These are phyloP conservation scores for Arbutus unedo DNA, from an alignment of 148 eudicot genomes.

Conservation along the genomic window DNA sequence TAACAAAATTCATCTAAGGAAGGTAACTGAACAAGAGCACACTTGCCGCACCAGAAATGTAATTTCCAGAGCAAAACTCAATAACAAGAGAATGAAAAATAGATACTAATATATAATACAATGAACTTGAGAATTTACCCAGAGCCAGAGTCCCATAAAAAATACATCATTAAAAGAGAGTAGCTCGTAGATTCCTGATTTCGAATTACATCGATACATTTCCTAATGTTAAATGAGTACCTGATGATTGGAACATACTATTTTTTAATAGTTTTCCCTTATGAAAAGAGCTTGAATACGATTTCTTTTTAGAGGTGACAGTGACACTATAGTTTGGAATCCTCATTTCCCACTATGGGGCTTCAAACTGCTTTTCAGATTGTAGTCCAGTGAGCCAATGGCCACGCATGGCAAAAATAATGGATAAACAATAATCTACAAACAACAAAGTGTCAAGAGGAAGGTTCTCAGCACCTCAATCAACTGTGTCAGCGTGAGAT, in stretches of 20 bases:
- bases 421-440: neutral
- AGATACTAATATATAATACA: neutral
- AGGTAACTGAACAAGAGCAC: neutral
- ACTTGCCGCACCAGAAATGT: neutral
- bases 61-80: neutral
- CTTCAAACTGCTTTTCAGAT: neutral
- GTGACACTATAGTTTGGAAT: neutral
- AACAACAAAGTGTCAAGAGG: neutral
- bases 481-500: neutral
- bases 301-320: neutral
- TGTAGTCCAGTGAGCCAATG: neutral
- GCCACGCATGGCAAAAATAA: neutral
- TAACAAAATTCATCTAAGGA: neutral
- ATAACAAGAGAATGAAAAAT: neutral
- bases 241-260: neutral
- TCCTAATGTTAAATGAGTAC: neutral
- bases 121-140: neutral
- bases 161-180: neutral
- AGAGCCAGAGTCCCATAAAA: neutral
- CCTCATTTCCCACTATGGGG: neutral
- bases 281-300: neutral
- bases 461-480: neutral
- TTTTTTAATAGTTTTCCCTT: neutral
- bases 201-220: neutral
- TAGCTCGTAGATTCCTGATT: neutral